Conservation (phyloP, 2,329 filamentous ascomycete genomes). For the Penicillium sclerotigenum region DNA sequence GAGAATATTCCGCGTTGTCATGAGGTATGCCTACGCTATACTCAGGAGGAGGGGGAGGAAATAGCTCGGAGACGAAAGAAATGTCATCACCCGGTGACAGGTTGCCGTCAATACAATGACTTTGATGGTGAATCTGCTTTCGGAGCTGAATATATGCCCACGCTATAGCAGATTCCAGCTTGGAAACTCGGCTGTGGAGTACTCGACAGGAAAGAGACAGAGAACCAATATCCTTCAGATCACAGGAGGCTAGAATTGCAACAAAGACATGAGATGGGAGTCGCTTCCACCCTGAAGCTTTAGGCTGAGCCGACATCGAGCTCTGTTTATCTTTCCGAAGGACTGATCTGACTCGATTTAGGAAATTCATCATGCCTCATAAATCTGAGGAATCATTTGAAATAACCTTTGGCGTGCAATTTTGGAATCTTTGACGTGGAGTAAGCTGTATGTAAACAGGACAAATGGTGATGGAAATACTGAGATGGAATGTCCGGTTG, state of each 20-base stretch:
- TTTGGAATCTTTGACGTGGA: no score
- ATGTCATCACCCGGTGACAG: slow-evolving; percentile 25
- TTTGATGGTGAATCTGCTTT: neutral
- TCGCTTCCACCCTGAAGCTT: slow-evolving; percentile 20
- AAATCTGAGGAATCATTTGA: neutral
- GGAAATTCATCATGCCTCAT: slow-evolving; percentile 13
- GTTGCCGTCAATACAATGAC: neutral
- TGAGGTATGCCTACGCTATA: slow-evolving; percentile 17
- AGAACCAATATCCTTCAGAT: slow-evolving; percentile 20
- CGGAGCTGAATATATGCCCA: slow-evolving; percentile 23
- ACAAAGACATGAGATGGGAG: slow-evolving; percentile 22
- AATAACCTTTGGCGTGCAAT: neutral
- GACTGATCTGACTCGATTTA: slow-evolving; percentile 17
- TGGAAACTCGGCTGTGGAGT: slow-evolving; percentile 17
- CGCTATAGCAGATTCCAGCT: slow-evolving; percentile 22
- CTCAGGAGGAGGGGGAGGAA: slow-evolving; percentile 27
- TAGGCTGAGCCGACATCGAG: neutral
- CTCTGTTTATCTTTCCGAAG: slow-evolving; percentile 10
- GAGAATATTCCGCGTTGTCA: slow-evolving; percentile 26
- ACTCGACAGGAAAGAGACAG: slow-evolving; percentile 22
- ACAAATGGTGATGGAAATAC: neutral
- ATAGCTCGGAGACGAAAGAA: slow-evolving; percentile 26
- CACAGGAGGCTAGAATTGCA: slow-evolving; percentile 18
- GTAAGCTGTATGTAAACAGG: neutral
- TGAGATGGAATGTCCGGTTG: neutral